Conservation (phyloP, 2,329 filamentous ascomycete species). For the Bipolaris cookei region DNA sequence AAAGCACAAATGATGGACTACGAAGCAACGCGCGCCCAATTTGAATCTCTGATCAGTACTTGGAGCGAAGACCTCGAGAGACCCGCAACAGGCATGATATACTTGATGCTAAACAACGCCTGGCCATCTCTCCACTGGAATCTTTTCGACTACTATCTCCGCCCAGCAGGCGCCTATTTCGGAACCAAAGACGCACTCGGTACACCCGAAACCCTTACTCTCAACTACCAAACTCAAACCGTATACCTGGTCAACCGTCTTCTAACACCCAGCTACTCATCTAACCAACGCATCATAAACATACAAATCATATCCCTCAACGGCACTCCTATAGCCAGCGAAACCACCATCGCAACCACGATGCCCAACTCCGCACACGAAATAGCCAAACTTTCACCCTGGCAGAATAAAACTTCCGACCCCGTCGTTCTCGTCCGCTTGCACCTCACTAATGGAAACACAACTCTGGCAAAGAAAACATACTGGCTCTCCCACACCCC, state of each 20-base stretch:
- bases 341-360: conserved; percentile 41
- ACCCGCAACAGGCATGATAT: conserved; percentile 66
- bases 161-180: conserved; percentile 64
- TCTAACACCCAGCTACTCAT: conserved; percentile 32
- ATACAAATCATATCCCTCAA: conserved; percentile 59
- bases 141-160: conserved; percentile 68
- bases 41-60: conserved; percentile 61
- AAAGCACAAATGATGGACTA: conserved; percentile 70
- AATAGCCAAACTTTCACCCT: conserved; percentile 33
- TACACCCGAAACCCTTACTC: conserved; percentile 61
- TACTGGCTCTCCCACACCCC: conserved; percentile 62
- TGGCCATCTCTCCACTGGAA: conserved; percentile 72
- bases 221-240: conserved; percentile 57
- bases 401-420: conserved; percentile 45
- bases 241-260: conserved; percentile 64
- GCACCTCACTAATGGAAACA: conserved; percentile 47
- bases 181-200: conserved; percentile 59
- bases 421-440: conserved; percentile 60
- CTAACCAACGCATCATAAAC: conserved; percentile 50
- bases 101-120: conserved; percentile 72
- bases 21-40: conserved; percentile 66
- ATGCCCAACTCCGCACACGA: conserved; percentile 52
- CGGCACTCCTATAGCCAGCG: conserved; percentile 54
- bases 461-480: conserved; percentile 61
- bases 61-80: conserved; percentile 57